Percentiles rank a stretch among this genome's conserved stretches.
Conservation (phyloP, 352 stramenopile species). For the Globisporangium cylindrosporum region DNA sequence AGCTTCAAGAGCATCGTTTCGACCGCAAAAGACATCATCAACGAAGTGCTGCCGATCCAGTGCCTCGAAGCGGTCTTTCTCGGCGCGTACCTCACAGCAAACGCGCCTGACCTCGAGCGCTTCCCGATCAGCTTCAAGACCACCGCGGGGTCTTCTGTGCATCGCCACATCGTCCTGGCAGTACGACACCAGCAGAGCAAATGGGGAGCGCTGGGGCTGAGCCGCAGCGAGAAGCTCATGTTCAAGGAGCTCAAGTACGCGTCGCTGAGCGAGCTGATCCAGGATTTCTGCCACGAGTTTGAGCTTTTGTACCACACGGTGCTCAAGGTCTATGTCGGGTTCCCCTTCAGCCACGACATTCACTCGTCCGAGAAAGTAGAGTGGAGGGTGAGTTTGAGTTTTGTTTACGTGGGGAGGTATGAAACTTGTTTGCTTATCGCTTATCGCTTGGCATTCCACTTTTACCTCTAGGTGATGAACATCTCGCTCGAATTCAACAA, state of each 20-base stretch:
- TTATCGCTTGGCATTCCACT: background rate
- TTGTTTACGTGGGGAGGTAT: background rate
- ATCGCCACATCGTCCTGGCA: constrained; percentile 82
- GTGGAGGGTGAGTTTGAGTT: constrained; percentile 55
- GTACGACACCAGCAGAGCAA: constrained; percentile 71
- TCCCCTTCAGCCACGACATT: constrained; percentile 84
- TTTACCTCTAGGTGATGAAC: constrained; percentile 54
- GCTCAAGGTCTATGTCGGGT: constrained; percentile 77
- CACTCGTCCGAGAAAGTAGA: constrained; percentile 86
- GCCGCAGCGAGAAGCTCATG: constrained; percentile 81
- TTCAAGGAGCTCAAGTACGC: constrained; percentile 82
- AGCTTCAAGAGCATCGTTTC: constrained; percentile 87
- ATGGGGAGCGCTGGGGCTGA: constrained; percentile 84
- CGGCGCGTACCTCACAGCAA: constrained; percentile 73
- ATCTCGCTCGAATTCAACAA: constrained; percentile 40
- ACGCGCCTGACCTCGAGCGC: constrained; percentile 59
- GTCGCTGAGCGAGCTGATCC: constrained; percentile 70
- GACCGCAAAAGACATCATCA: constrained; percentile 84
- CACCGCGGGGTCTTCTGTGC: constrained; percentile 45
- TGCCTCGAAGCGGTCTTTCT: constrained; percentile 89
- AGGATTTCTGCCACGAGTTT: constrained; percentile 71
- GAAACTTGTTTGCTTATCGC: background rate
- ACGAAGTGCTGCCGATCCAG: constrained; percentile 83
- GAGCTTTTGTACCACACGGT: constrained; percentile 61
- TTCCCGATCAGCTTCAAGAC: constrained; percentile 89